A percentile compares a stretch with the other conserved stretches of the same genome.
Evolutionary conservation across 1,284 basidiomycete species (phyloP).

Genomic region (Kwoniella shivajii): DNA sequence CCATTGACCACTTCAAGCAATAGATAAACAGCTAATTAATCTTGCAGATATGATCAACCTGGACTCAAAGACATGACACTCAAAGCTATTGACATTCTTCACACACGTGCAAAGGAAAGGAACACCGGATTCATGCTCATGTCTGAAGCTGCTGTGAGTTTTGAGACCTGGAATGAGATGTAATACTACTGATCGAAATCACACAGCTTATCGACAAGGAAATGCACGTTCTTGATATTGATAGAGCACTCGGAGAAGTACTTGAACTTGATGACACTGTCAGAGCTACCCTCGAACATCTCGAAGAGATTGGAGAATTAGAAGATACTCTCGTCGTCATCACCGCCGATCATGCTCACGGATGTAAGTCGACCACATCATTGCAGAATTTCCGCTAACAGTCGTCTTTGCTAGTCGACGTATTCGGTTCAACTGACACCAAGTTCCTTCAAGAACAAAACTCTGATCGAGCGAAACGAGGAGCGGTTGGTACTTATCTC

Average conservation of each 20-base stretch:
- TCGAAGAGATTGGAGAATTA: conserved; percentile 53
- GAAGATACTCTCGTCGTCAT: conserved; percentile 55
- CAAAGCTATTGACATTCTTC: conserved; percentile 55
- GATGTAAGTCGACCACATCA: conserved; percentile 27
- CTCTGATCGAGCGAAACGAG: conserved; percentile 50
- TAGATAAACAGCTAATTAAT: background rate
- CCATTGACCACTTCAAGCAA: too few species aligned
- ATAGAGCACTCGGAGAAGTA: conserved; percentile 55
- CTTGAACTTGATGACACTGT: conserved; percentile 57
- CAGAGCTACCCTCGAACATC: conserved; percentile 50
- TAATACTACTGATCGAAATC: conserved; percentile 1
- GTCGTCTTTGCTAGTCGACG: conserved; percentile 30
- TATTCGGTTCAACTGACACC: conserved; percentile 52
- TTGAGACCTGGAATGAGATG: too few species aligned
- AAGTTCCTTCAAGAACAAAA: conserved; percentile 47
- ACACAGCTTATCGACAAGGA: conserved; percentile 52
- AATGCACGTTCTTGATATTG: conserved; percentile 54
- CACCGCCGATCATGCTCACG: conserved; percentile 55
- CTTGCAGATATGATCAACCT: conserved; percentile 44
- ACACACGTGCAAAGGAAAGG: conserved; percentile 45
- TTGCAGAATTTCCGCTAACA: background rate
- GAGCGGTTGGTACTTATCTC: conserved; percentile 52
- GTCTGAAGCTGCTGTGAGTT: conserved; percentile 53
- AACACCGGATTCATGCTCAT: conserved; percentile 54
- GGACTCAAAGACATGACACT: conserved; percentile 57